Evolutionary conservation across 345 rosid genomes (phyloP).

Genomic region (Lepidium didymum): DNA sequence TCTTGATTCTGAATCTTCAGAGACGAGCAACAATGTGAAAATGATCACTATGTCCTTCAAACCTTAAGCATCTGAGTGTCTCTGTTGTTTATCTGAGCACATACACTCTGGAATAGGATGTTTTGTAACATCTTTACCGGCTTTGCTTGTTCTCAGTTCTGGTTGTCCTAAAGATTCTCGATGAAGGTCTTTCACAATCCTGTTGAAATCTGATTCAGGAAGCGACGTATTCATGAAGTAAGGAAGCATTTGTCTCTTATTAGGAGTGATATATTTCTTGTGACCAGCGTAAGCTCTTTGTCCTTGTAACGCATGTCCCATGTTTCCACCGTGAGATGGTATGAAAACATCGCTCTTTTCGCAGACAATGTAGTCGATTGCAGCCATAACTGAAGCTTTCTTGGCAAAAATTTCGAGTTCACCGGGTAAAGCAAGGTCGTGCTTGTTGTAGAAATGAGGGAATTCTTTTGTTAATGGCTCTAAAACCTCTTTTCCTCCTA

Average conservation of each 20-base stretch:
- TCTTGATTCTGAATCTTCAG: background rate
- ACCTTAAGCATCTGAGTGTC: constrained; percentile 2
- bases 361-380: constrained; percentile 77
- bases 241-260: constrained; percentile 93
- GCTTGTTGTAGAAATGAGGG: constrained; percentile 73
- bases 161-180: constrained; percentile 88
- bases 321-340: constrained; percentile 99
- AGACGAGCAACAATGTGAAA: background rate
- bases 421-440: constrained; percentile 75
- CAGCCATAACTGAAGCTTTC: constrained; percentile 87
- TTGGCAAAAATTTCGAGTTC: constrained; percentile 78
- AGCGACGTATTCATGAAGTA: constrained; percentile 74
- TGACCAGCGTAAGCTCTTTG: constrained; percentile 86
- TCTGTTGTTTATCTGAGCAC: constrained; percentile 42
- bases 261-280: constrained; percentile 89
- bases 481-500: constrained; percentile 82
- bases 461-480: constrained; percentile 59
- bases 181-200: constrained; percentile 69
- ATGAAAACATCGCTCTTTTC: constrained; percentile 83
- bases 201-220: constrained; percentile 61
- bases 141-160: constrained; percentile 51
- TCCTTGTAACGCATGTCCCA: constrained; percentile 97
- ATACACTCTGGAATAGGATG: constrained; percentile 89
- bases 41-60: background rate
- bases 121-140: constrained; percentile 88